phyloP scores from a whole-genome alignment of 2,329 filamentous ascomycete genomes.

The Dichotomopilus funicola region DNA sequence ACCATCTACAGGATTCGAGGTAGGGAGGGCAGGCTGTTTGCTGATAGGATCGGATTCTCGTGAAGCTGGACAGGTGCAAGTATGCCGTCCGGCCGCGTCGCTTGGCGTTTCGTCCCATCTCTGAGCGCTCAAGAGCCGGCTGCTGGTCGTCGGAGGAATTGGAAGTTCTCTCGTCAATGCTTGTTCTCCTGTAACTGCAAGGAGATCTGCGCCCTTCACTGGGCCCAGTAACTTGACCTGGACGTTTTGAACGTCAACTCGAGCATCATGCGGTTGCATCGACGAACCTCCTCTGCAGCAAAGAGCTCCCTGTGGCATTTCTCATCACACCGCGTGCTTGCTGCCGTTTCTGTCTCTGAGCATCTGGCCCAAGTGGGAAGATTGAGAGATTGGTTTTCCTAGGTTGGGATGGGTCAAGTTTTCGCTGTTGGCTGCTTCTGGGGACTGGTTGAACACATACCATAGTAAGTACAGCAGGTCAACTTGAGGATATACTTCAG shows the following conservation, averaged over 20 bases:
- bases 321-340: background rate
- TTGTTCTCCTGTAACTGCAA: background rate
- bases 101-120: slow-evolving; percentile 19
- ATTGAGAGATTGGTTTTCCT: too few species aligned
- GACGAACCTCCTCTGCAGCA: slow-evolving; percentile 14
- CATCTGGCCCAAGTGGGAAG: too few species aligned
- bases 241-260: slow-evolving; percentile 4
- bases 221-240: slow-evolving; percentile 12
- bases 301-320: background rate
- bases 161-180: background rate
- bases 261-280: slow-evolving; percentile 19
- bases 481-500: too few species aligned
- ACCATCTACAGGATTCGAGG: too few species aligned
- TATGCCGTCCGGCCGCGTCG: too few species aligned
- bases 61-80: too few species aligned
- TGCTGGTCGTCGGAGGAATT: background rate
- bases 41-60: too few species aligned
- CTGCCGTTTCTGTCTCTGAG: background rate
- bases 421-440: too few species aligned
- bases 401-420: too few species aligned
- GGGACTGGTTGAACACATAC: too few species aligned
- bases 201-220: slow-evolving; percentile 15
- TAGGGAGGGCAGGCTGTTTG: too few species aligned
- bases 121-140: background rate
- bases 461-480: too few species aligned